These are phyloP conservation scores for Orbilia javanica DNA, from an alignment of 2,329 filamentous ascomycete species.

Conservation along the genomic window DNA sequence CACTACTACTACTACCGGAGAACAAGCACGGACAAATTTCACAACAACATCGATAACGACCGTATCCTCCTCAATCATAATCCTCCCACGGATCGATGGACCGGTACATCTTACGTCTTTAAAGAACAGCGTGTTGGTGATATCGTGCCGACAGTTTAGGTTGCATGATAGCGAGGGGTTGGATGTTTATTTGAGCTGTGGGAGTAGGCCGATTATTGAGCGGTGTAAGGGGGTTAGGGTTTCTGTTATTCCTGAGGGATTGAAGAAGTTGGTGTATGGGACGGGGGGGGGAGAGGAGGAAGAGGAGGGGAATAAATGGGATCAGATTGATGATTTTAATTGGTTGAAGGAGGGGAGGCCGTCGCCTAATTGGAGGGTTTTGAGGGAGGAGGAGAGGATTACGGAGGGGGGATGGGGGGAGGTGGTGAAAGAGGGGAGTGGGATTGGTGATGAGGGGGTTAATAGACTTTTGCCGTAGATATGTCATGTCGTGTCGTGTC, in stretches of 20 bases:
- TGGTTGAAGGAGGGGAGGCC: conserved; percentile 84
- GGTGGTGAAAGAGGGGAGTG: background rate
- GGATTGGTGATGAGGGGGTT: background rate
- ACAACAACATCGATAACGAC: conserved; percentile 70
- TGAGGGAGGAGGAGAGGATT: conserved; percentile 74
- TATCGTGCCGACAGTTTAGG: conserved; percentile 86
- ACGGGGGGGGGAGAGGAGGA: background rate
- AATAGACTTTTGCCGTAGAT: background rate
- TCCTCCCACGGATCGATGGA: conserved; percentile 82
- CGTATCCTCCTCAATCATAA: conserved; percentile 77
- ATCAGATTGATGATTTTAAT: conserved; percentile 96
- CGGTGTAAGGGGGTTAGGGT: conserved; percentile 84
- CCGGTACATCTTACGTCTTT: conserved; percentile 85
- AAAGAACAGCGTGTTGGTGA: conserved; percentile 78
- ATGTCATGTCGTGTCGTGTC: too few relatives aligned
- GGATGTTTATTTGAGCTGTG: conserved; percentile 84
- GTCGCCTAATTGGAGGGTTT: conserved; percentile 86
- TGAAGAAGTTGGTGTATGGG: conserved; percentile 71
- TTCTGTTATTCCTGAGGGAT: conserved; percentile 77
- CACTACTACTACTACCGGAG: too few relatives aligned
- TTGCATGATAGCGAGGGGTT: conserved; percentile 89
- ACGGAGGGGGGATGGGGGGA: conserved; percentile 74
- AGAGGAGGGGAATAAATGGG: conserved; percentile 76
- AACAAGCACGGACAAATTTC: background rate
- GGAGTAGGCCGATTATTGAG: conserved; percentile 92